These are phyloP conservation scores for Botrytis squamosa DNA, from an alignment of 2,329 filamentous ascomycete species.

Conservation along the genomic window DNA sequence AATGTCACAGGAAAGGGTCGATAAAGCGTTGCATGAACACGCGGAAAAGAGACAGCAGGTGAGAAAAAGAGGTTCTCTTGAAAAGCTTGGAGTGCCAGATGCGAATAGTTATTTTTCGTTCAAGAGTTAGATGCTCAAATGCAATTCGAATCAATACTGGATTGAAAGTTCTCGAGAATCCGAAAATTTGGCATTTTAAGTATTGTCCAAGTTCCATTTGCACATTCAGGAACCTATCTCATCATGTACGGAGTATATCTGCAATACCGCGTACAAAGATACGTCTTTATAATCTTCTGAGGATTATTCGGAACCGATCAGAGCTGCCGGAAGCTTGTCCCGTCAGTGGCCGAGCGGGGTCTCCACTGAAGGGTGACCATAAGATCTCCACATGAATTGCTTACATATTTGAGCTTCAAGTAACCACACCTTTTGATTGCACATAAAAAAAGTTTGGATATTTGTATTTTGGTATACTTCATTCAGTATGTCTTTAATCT, in stretches of 20 bases:
- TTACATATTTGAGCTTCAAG: neutral
- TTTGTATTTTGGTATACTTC: neutral
- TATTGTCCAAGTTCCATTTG: neutral
- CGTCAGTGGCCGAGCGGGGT: neutral
- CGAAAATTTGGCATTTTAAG: neutral
- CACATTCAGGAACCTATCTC: neutral
- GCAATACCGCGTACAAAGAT: neutral
- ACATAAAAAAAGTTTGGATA: neutral
- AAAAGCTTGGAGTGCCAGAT: neutral
- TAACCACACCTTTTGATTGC: neutral
- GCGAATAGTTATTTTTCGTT: neutral
- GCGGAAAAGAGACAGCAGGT: conserved; percentile 4
- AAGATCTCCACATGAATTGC: conserved; percentile 6
- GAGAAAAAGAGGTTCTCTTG: neutral
- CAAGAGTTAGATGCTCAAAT: neutral
- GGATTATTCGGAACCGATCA: neutral
- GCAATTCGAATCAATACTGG: neutral
- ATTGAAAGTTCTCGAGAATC: too few relatives aligned
- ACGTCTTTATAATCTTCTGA: neutral
- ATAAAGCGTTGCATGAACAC: conserved; percentile 4
- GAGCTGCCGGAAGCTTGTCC: conserved; percentile 4
- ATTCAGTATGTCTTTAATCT: conserved; percentile 35
- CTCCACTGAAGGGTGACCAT: conserved; percentile 1
- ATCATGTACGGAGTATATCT: neutral
- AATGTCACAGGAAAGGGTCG: conserved; percentile 13